phyloP scores from a whole-genome alignment of 768 basidiomycete species.

The Lepiota venenata region DNA sequence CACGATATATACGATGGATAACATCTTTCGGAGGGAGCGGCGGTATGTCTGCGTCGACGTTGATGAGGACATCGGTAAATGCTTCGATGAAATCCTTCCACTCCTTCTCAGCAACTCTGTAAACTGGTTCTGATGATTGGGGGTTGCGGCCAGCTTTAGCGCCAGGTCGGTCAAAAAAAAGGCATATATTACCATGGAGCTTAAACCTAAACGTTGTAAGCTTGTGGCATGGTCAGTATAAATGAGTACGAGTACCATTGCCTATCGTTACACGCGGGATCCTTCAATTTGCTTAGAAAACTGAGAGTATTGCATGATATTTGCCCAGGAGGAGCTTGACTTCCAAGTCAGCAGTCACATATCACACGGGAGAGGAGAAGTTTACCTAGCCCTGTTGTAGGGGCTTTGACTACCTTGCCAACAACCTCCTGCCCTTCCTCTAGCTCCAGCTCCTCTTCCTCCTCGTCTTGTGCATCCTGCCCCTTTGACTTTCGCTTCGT shows the following conservation, averaged over 20 bases:
- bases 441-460: slow-evolving; percentile 42
- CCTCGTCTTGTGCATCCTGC: slow-evolving; percentile 34
- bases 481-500: neutral
- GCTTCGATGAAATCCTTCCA: slow-evolving; percentile 82
- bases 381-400: slow-evolving; percentile 76
- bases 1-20: slow-evolving; percentile 90
- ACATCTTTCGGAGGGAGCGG: slow-evolving; percentile 89
- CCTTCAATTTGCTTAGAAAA: slow-evolving; percentile 67
- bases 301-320: slow-evolving; percentile 84
- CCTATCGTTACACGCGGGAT: slow-evolving; percentile 80
- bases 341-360: neutral
- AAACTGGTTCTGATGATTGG: slow-evolving; percentile 59
- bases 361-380: slow-evolving; percentile 25
- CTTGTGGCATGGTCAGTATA: neutral
- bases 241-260: slow-evolving; percentile 51
- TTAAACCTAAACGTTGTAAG: slow-evolving; percentile 61
- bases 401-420: slow-evolving; percentile 76
- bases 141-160: neutral
- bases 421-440: slow-evolving; percentile 69
- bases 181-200: slow-evolving; percentile 54
- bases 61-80: slow-evolving; percentile 63
- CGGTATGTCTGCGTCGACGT: slow-evolving; percentile 82
- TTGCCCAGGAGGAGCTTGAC: slow-evolving; percentile 74
- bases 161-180: neutral
- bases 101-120: slow-evolving; percentile 80